Conservation (phyloP, 768 basidiomycete species). For the Rhodotorula toruloides region DNA sequence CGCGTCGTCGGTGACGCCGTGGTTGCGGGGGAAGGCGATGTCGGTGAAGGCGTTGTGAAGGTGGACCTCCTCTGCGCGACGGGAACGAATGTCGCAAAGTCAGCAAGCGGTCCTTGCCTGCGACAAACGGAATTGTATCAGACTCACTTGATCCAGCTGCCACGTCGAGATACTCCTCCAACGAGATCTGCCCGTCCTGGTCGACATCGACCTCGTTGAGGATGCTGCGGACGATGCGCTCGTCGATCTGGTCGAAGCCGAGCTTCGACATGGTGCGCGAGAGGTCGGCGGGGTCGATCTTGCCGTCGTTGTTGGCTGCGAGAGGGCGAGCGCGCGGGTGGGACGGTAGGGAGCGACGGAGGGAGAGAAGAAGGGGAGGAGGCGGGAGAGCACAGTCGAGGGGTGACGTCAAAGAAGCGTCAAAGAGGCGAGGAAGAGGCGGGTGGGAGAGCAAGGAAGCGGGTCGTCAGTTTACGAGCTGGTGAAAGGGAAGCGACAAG, state of each 20-base stretch:
- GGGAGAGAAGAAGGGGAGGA: neutral
- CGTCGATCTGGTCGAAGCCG: constrained; percentile 54
- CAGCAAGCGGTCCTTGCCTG: too few species aligned
- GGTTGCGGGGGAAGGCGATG: constrained; percentile 6
- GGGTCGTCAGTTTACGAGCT: too few species aligned
- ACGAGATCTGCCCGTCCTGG: constrained; percentile 55
- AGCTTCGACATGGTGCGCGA: constrained; percentile 71
- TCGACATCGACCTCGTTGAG: constrained; percentile 49
- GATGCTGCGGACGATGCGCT: constrained; percentile 45
- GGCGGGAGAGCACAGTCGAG: too few species aligned
- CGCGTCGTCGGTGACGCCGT: neutral
- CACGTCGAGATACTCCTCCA: constrained; percentile 60
- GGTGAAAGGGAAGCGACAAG: constrained; percentile 15
- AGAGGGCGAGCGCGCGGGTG: too few species aligned
- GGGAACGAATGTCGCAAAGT: too few species aligned
- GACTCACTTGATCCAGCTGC: too few species aligned
- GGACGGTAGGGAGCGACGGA: neutral
- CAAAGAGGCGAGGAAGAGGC: neutral
- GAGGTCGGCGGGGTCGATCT: constrained; percentile 59
- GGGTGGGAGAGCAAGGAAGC: neutral
- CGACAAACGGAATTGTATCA: too few species aligned
- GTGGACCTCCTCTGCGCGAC: constrained; percentile 47
- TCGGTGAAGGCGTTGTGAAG: constrained; percentile 31
- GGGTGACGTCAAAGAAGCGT: neutral
- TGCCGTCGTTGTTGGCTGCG: constrained; percentile 54